Conservation (phyloP, 306 rosid species). For the Cicer cuneatum region DNA sequence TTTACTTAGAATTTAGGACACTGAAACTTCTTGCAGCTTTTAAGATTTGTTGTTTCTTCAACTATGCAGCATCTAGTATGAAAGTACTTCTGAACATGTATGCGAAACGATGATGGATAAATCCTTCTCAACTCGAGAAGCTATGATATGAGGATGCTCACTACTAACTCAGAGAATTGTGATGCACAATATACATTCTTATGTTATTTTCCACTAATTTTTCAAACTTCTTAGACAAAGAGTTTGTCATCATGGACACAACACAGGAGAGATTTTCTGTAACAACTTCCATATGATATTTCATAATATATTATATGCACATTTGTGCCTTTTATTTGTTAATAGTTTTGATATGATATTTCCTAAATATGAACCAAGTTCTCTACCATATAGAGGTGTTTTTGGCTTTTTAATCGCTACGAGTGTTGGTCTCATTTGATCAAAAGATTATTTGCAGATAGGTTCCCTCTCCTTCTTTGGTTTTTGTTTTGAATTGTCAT, state of each 20-base stretch:
- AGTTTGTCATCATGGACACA: neutral
- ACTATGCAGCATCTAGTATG: neutral
- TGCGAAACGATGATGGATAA: neutral
- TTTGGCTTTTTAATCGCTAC: neutral
- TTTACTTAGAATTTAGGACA: neutral
- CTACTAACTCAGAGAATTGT: neutral
- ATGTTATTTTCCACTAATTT: neutral
- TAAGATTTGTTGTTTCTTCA: neutral
- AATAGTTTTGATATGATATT: constrained; percentile 36
- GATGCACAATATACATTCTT: neutral
- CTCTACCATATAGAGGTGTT: constrained; percentile 76
- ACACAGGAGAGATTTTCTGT: neutral
- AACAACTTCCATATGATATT: neutral
- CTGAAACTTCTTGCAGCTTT: neutral
- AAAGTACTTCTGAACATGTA: neutral
- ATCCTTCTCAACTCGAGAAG: neutral
- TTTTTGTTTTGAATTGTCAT: neutral
- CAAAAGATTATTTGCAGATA: neutral
- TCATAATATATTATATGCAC: neutral
- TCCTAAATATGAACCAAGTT: constrained; percentile 77
- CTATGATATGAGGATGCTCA: neutral
- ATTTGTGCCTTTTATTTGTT: constrained; percentile 7
- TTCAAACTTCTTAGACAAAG: neutral
- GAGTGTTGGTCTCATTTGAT: neutral
- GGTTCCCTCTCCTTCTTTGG: neutral